Evolutionary conservation across 768 basidiomycete genomes (phyloP).

Genomic region (Lepiota venenata): DNA sequence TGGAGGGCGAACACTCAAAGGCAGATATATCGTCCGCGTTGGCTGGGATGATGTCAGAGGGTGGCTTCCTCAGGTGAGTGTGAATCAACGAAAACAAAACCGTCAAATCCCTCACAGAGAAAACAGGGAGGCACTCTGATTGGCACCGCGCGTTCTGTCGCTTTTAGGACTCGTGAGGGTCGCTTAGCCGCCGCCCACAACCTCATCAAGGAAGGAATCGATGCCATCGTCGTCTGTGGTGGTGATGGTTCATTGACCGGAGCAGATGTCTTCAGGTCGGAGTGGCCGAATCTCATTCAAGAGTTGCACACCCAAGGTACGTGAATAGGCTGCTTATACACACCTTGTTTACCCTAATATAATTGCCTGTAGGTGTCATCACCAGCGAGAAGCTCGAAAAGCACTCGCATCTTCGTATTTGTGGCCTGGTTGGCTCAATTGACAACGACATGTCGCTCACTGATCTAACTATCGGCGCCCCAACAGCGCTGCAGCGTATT

Average conservation of each 20-base stretch:
- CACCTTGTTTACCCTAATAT: conserved; percentile 1
- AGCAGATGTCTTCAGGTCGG: conserved; percentile 88
- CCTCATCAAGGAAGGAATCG: conserved; percentile 94
- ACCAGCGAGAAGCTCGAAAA: conserved; percentile 64
- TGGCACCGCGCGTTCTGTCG: conserved; percentile 84
- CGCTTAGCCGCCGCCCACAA: conserved; percentile 87
- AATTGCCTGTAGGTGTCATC: conserved; percentile 54
- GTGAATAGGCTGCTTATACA: conserved; percentile 12
- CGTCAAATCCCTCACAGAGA: background rate
- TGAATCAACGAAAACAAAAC: background rate
- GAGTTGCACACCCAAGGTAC: conserved; percentile 62
- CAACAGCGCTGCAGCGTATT: conserved; percentile 93
- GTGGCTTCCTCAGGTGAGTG: conserved; percentile 83
- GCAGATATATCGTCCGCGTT: conserved; percentile 89
- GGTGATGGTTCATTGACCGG: conserved; percentile 97
- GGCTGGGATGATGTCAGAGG: conserved; percentile 98
- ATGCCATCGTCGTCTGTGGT: conserved; percentile 95
- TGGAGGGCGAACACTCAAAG: conserved; percentile 74
- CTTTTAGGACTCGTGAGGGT: conserved; percentile 86
- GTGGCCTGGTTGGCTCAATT: conserved; percentile 98
- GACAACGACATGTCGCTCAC: conserved; percentile 99
- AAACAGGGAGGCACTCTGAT: conserved; percentile 89
- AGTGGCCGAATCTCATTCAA: conserved; percentile 88
- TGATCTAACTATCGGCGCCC: conserved; percentile 94
- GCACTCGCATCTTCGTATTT: conserved; percentile 88